Evolutionary conservation across 2,329 filamentous ascomycete genomes (phyloP).

Genomic region (Leptographium galeiforme): DNA sequence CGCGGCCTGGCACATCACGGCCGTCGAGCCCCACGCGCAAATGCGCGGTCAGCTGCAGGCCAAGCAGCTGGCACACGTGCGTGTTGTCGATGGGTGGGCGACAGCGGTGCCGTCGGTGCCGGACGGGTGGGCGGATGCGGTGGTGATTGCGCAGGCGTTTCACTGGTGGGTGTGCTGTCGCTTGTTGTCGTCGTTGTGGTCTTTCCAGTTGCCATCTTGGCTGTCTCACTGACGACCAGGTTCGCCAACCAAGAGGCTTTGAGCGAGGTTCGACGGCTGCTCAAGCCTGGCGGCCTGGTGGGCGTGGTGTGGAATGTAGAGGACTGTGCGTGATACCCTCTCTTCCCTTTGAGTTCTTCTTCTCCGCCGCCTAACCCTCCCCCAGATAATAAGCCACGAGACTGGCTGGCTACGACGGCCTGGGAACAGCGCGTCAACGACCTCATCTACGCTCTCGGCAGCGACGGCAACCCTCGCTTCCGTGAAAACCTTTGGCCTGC

Average conservation of each 20-base stretch:
- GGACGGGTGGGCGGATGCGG: slow-evolving; percentile 48
- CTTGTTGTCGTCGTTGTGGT: no score
- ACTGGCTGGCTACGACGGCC: slow-evolving; percentile 38
- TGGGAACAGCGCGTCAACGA: slow-evolving; percentile 53
- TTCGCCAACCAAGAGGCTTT: slow-evolving; percentile 53
- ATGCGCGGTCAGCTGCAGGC: slow-evolving; percentile 49
- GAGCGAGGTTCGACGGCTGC: slow-evolving; percentile 49
- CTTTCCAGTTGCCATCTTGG: neutral
- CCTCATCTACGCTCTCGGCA: slow-evolving; percentile 35
- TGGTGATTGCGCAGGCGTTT: slow-evolving; percentile 52
- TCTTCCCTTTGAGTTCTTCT: neutral
- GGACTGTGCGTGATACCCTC: slow-evolving; percentile 30
- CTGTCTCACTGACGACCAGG: slow-evolving; percentile 25
- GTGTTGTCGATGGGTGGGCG: slow-evolving; percentile 43
- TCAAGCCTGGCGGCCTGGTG: slow-evolving; percentile 46
- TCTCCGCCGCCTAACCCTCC: neutral
- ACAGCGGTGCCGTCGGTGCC: slow-evolving; percentile 39
- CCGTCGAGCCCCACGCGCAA: slow-evolving; percentile 45
- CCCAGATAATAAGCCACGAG: slow-evolving; percentile 48
- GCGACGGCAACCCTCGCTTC: slow-evolving; percentile 51
- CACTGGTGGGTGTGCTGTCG: slow-evolving; percentile 35
- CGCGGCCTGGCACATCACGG: slow-evolving; percentile 32
- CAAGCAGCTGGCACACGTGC: slow-evolving; percentile 44
- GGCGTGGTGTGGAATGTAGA: slow-evolving; percentile 65
- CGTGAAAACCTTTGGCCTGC: slow-evolving; percentile 49